Conservation (phyloP, 2,329 filamentous ascomycete genomes). For the Venturia pyrina region DNA sequence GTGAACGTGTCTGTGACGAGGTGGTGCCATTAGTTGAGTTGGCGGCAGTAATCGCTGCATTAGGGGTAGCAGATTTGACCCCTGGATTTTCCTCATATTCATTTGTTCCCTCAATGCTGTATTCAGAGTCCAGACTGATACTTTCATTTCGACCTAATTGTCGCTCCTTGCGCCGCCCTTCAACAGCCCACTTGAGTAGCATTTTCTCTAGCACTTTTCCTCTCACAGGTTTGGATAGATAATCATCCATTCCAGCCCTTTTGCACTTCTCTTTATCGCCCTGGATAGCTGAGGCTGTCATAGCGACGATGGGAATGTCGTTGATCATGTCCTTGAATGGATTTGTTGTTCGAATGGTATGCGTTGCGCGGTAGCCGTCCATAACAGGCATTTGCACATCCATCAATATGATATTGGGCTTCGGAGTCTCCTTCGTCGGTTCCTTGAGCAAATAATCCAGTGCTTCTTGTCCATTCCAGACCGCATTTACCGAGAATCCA, state of each 20-base stretch:
- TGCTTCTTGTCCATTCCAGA: constrained; percentile 41
- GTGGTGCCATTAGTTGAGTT: not conserved
- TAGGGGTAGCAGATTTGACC: not conserved
- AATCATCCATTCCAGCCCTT: constrained; percentile 67
- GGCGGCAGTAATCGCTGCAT: not conserved
- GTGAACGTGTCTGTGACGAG: not conserved
- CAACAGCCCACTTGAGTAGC: constrained; percentile 57
- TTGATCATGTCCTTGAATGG: constrained; percentile 50
- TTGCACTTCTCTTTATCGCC: constrained; percentile 67
- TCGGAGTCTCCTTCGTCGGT: constrained; percentile 40
- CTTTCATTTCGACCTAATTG: constrained; percentile 17
- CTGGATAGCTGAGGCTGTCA: constrained; percentile 71
- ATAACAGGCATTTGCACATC: constrained; percentile 68
- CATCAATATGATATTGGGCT: constrained; percentile 69
- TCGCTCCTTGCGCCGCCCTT: constrained; percentile 29
- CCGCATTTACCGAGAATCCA: constrained; percentile 10
- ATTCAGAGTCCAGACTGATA: constrained; percentile 7
- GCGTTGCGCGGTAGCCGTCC: constrained; percentile 69
- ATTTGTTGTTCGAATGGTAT: constrained; percentile 57
- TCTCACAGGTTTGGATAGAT: constrained; percentile 64
- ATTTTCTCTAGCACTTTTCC: constrained; percentile 58
- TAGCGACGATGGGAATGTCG: constrained; percentile 66
- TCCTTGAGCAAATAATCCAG: constrained; percentile 56
- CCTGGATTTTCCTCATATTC: not conserved
- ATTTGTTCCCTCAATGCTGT: constrained; percentile 3